Evolutionary conservation across 2,329 filamentous ascomycete species (phyloP).

Genomic region (Aspergillus floridensis): DNA sequence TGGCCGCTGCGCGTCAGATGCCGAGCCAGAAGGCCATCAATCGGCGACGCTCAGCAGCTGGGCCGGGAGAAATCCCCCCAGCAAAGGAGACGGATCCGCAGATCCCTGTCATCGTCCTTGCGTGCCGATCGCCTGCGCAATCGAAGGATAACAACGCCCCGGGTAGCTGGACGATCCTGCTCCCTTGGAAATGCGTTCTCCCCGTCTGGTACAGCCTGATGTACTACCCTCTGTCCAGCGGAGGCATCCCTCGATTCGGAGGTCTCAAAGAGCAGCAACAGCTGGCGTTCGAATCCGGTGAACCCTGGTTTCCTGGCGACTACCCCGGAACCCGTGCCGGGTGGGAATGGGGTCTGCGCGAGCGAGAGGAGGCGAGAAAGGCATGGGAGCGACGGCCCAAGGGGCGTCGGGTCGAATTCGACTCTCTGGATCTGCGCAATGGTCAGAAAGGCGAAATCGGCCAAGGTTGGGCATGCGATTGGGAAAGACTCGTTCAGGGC

Average conservation of each 20-base stretch:
- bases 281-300: constrained; percentile 72
- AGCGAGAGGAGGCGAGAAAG: constrained; percentile 58
- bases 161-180: constrained; percentile 76
- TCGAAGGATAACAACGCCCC: constrained; percentile 51
- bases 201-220: constrained; percentile 84
- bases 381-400: constrained; percentile 77
- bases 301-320: constrained; percentile 84
- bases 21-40: constrained; percentile 78
- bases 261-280: constrained; percentile 78
- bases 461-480: constrained; percentile 78
- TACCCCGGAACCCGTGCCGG: constrained; percentile 77
- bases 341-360: constrained; percentile 69
- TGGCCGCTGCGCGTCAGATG: constrained; percentile 63
- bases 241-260: constrained; percentile 77
- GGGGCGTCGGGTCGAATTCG: constrained; percentile 75
- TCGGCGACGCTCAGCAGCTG: constrained; percentile 63
- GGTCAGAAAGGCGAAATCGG: constrained; percentile 80
- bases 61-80: constrained; percentile 62
- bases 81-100: constrained; percentile 62
- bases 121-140: constrained; percentile 51
- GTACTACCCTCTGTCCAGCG: constrained; percentile 75
- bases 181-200: constrained; percentile 86
- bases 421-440: constrained; percentile 68
- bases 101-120: constrained; percentile 73
- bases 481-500: constrained; percentile 63